These are phyloP conservation scores for Scedosporium apiospermum DNA, from an alignment of 2,329 filamentous ascomycete genomes.

Conservation along the genomic window DNA sequence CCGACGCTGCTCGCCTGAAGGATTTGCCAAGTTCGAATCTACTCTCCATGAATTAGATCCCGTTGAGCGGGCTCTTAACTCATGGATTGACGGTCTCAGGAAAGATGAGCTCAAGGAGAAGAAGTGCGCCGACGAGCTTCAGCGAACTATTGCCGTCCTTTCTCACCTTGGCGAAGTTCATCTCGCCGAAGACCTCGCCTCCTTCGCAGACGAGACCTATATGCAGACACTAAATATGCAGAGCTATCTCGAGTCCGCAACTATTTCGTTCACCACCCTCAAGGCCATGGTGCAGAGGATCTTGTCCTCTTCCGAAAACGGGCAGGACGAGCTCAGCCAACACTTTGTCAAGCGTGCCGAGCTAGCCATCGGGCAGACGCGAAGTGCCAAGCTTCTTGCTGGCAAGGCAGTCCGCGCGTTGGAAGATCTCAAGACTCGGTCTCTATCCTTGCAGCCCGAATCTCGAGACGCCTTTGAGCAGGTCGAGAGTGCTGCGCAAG, in stretches of 20 bases:
- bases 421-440: conserved; percentile 67
- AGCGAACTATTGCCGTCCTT: conserved; percentile 77
- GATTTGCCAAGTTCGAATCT: conserved; percentile 70
- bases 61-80: conserved; percentile 80
- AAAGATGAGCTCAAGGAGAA: conserved; percentile 79
- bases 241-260: conserved; percentile 71
- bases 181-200: conserved; percentile 58
- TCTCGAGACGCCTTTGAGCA: conserved; percentile 60
- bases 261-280: conserved; percentile 54
- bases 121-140: conserved; percentile 71
- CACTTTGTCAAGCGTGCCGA: conserved; percentile 65
- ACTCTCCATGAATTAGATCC: conserved; percentile 83
- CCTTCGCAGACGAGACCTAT: conserved; percentile 68
- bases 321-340: conserved; percentile 50
- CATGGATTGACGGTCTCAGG: conserved; percentile 76
- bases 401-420: conserved; percentile 69
- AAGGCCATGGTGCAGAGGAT: conserved; percentile 59
- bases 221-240: conserved; percentile 71
- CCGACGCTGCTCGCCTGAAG: conserved; percentile 63
- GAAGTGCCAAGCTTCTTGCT: conserved; percentile 75
- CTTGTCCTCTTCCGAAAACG: conserved; percentile 31
- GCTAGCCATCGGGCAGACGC: conserved; percentile 60
- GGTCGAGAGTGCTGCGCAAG: conserved; percentile 54
- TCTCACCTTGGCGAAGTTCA: conserved; percentile 78
- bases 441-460: conserved; percentile 61